Percentiles rank a stretch among this genome's conserved stretches.
phyloP scores from a whole-genome alignment of 495 filamentous ascomycete species.

The Penicillium macrosclerotiorum region DNA sequence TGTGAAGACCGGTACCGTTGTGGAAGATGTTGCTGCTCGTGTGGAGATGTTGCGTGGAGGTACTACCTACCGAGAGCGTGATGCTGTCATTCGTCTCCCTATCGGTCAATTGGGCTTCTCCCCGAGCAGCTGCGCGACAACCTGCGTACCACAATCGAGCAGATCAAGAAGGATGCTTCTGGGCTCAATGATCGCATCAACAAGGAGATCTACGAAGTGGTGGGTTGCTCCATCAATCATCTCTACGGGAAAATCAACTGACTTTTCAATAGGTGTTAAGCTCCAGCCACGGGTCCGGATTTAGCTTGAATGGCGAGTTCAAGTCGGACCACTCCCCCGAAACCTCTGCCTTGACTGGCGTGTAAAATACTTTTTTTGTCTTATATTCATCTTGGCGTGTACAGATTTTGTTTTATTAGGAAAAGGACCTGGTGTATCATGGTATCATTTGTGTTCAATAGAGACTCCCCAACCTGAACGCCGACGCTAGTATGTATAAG shows the following conservation, averaged over 20 bases:
- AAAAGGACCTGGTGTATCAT: slow-evolving; percentile 46
- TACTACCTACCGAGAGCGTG: slow-evolving; percentile 79
- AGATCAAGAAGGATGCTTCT: slow-evolving; percentile 74
- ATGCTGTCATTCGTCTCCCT: slow-evolving; percentile 81
- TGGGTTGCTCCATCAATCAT: slow-evolving; percentile 31
- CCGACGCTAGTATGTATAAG: slow-evolving; percentile 49
- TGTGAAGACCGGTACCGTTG: slow-evolving; percentile 80
- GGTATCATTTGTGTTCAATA: slow-evolving; percentile 50
- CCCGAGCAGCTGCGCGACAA: slow-evolving; percentile 84
- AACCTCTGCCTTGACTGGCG: slow-evolving; percentile 39
- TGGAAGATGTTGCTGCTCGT: slow-evolving; percentile 65
- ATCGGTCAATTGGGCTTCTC: slow-evolving; percentile 90
- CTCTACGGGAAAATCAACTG: not conserved
- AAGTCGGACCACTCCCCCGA: slow-evolving; percentile 54
- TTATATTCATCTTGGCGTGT: slow-evolving; percentile 35
- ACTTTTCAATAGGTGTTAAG: slow-evolving; percentile 63
- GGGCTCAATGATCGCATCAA: slow-evolving; percentile 64
- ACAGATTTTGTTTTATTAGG: slow-evolving; percentile 48
- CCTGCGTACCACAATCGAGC: slow-evolving; percentile 70
- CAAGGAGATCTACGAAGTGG: slow-evolving; percentile 90
- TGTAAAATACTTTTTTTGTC: slow-evolving; percentile 45
- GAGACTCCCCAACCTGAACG: slow-evolving; percentile 30
- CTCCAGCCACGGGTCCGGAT: slow-evolving; percentile 80
- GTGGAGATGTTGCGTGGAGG: slow-evolving; percentile 80
- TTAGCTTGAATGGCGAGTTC: slow-evolving; percentile 80